phyloP scores from a whole-genome alignment of 2,329 filamentous ascomycete species.

The Aspergillus versicolor region DNA sequence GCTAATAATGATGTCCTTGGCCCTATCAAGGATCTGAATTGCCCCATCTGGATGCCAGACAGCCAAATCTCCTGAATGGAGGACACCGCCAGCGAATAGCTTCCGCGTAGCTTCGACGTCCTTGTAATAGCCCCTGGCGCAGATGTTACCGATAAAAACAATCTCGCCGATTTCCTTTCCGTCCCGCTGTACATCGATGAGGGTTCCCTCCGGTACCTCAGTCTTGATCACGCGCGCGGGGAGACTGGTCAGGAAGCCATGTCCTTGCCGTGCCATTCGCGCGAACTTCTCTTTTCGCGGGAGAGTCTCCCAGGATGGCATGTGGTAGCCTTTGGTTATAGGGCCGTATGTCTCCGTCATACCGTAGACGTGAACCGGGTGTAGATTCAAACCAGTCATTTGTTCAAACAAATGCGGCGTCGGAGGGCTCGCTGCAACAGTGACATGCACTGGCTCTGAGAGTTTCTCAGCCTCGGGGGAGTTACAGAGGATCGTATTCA shows the following conservation, averaged over 20 bases:
- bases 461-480: constrained; percentile 72
- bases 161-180: constrained; percentile 80
- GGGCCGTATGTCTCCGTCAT: constrained; percentile 87
- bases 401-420: constrained; percentile 87
- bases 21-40: constrained; percentile 86
- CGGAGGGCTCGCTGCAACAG: constrained; percentile 88
- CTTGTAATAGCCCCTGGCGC: constrained; percentile 87
- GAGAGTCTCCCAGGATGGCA: constrained; percentile 80
- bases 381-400: constrained; percentile 83
- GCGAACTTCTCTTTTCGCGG: constrained; percentile 74
- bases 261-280: constrained; percentile 90
- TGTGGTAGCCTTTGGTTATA: constrained; percentile 87
- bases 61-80: constrained; percentile 88
- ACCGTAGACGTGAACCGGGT: constrained; percentile 92
- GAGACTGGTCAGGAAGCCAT: constrained; percentile 82
- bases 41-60: constrained; percentile 91
- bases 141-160: constrained; percentile 88
- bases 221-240: constrained; percentile 80
- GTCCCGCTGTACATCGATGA: constrained; percentile 67
- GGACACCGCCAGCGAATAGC: constrained; percentile 80
- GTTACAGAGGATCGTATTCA: constrained; percentile 89
- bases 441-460: constrained; percentile 72
- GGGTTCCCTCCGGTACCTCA: constrained; percentile 64
- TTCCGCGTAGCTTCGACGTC: constrained; percentile 81
- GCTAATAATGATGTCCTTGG: constrained; percentile 98